Conservation (phyloP, 148 eudicot species). For the Fagopyrum tataricum region DNA sequence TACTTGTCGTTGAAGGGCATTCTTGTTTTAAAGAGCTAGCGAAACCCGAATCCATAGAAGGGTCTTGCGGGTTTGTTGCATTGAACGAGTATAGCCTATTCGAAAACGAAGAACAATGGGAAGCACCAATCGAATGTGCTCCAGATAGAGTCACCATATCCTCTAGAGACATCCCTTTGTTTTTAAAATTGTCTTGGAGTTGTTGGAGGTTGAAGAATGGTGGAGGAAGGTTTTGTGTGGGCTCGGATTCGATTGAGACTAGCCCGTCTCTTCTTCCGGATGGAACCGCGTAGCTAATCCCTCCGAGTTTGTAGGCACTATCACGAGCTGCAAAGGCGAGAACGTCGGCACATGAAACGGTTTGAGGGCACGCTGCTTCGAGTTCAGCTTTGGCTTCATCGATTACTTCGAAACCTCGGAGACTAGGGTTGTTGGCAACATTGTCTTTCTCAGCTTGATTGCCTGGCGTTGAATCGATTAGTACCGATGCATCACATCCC, state of each 20-base stretch:
- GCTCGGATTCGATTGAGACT: constrained; percentile 17
- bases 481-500: constrained; percentile 50
- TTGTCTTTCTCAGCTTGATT: constrained; percentile 32
- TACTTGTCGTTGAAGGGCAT: neutral
- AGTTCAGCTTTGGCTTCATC: constrained; percentile 37
- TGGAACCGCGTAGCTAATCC: constrained; percentile 27
- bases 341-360: constrained; percentile 42
- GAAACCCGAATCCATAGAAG: constrained; percentile 33
- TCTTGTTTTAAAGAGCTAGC: neutral
- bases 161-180: constrained; percentile 28
- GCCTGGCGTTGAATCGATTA: constrained; percentile 31
- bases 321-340: constrained; percentile 49
- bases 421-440: constrained; percentile 25
- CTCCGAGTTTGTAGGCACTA: constrained; percentile 23
- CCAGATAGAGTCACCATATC: constrained; percentile 45
- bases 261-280: constrained; percentile 34
- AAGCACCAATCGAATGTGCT: constrained; percentile 29
- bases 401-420: constrained; percentile 37
- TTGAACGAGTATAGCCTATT: constrained; percentile 47
- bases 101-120: constrained; percentile 24
- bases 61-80: constrained; percentile 31
- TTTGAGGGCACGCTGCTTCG: constrained; percentile 33
- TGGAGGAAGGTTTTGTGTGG: constrained; percentile 26
- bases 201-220: constrained; percentile 21
- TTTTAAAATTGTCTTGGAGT: constrained; percentile 19